Percentiles rank a stretch among this genome's conserved stretches.
Conservation (phyloP, 176 grass and related monocot genomes). For the Rhipidocladum racemiflorum region DNA sequence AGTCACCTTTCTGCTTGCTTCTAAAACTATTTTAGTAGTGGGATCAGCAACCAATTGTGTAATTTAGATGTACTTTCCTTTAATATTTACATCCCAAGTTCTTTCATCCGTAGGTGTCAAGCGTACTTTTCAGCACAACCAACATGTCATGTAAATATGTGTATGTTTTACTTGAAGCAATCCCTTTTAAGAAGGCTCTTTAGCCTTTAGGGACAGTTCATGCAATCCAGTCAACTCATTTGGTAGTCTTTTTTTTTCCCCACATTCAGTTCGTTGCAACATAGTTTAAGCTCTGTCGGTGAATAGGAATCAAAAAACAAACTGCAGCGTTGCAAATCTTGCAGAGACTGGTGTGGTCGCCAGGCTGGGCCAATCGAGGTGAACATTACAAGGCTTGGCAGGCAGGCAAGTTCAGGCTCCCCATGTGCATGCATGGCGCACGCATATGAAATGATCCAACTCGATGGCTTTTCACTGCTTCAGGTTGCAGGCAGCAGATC, state of each 20-base stretch:
- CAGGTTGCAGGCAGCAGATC: neutral
- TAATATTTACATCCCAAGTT: neutral
- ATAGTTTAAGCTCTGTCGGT: neutral
- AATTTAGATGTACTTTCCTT: neutral
- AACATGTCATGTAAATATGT: conserved; percentile 3
- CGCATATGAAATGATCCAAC: neutral
- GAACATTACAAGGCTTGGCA: neutral
- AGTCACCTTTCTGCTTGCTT: conserved; percentile 39
- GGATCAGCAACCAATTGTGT: neutral
- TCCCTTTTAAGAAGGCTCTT: neutral
- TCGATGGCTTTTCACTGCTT: neutral
- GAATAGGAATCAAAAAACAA: neutral
- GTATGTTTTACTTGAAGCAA: neutral
- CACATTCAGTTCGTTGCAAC: neutral
- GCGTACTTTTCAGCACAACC: conserved; percentile 3
- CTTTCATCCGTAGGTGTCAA: conserved; percentile 13
- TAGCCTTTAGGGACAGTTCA: neutral
- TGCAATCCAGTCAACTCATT: neutral
- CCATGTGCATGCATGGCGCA: neutral
- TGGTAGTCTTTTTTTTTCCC: neutral
- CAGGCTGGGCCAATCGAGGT: conserved; percentile 25
- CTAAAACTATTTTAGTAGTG: neutral
- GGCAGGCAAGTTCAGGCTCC: neutral
- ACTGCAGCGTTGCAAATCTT: neutral
- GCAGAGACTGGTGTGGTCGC: neutral